Base-by-base conservation (phyloP, 1,284 basidiomycete genomes). In the Phenoliferia sp. region DNA sequence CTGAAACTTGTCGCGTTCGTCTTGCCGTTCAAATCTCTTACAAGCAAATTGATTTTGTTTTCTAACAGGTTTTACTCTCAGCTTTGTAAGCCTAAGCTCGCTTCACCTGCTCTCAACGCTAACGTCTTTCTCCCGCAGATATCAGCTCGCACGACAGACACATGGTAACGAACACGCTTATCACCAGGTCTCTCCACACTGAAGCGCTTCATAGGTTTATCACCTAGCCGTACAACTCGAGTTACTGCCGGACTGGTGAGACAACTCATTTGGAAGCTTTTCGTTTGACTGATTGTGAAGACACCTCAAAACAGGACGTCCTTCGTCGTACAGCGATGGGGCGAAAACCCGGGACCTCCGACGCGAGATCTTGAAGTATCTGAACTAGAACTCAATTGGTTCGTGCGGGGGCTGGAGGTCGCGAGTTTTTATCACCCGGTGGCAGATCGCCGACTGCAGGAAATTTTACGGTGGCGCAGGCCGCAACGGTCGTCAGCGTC, bases 151-250 rank as follows among this genome's bases (percentile, higher is more conserved):
- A 55, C 58, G 39, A 35, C 39, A 28, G 3, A 2, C 29, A 29
- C 55, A 57, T 55, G 34, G 28, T n/a, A n/a, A n/a, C n/a, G n/a
- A n/a, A n/a, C n/a, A n/a, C n/a, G n/a, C n/a, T n/a, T n/a, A n/a
- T n/a, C n/a, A n/a, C n/a, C n/a, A n/a, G n/a, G n/a, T n/a, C n/a
- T n/a, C n/a, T n/a, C n/a, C n/a, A n/a, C n/a, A n/a, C n/a, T n/a
- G n/a, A n/a, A n/a, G n/a, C n/a, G n/a, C n/a, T n/a, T n/a, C n/a
- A n/a, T n/a, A n/a, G 39, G 22, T 60, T 15, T 66, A 68, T 26
- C 65, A 70, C 39, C 64, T 70, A 54, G n/a, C 60, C 17, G 67
- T 56, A 57, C 62, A 68, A 35, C 69, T 70, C 48, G 69, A 70
- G 62, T 31, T 70, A 35, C 44, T 69, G 4, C 66, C 67, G 3